Conservation (phyloP, 2,329 filamentous ascomycete genomes). For the Thermothelomyces thermophilus region DNA sequence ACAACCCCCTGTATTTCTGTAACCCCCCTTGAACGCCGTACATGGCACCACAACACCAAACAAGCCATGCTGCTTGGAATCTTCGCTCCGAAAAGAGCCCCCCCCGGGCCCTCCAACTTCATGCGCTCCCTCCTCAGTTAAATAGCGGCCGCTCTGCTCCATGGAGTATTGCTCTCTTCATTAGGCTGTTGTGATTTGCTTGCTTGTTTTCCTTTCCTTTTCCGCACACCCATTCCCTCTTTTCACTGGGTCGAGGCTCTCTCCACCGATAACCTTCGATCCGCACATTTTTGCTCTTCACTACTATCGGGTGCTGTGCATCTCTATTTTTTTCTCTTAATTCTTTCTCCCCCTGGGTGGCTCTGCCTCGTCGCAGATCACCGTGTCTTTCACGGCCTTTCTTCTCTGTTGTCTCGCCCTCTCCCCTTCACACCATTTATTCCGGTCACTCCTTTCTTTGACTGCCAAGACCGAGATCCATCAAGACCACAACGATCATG, state of each 20-base stretch:
- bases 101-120: conserved; percentile 9
- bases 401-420: not conserved
- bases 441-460: conserved; percentile 5
- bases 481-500: conserved; percentile 19
- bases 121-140: conserved; percentile 21
- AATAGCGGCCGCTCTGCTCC: conserved; percentile 19
- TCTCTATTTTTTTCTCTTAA: not conserved
- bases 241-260: conserved; percentile 11
- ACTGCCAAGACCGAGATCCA: not conserved
- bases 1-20: conserved; percentile 12
- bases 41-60: conserved; percentile 11
- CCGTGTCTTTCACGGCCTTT: not conserved
- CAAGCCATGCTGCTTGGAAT: conserved; percentile 14
- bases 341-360: conserved; percentile 1
- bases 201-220: conserved; percentile 8
- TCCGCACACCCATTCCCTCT: conserved; percentile 5
- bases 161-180: conserved; percentile 11
- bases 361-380: not conserved
- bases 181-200: conserved; percentile 14
- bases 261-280: conserved; percentile 6
- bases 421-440: not conserved
- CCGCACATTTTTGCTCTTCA: conserved; percentile 8
- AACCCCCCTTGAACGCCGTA: conserved; percentile 14
- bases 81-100: conserved; percentile 6
- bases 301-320: conserved; percentile 13